Evolutionary conservation across 2,329 filamentous ascomycete species (phyloP), one percentile per base, ranked within the genome.

Genomic region (Ceratocystis papillata): DNA sequence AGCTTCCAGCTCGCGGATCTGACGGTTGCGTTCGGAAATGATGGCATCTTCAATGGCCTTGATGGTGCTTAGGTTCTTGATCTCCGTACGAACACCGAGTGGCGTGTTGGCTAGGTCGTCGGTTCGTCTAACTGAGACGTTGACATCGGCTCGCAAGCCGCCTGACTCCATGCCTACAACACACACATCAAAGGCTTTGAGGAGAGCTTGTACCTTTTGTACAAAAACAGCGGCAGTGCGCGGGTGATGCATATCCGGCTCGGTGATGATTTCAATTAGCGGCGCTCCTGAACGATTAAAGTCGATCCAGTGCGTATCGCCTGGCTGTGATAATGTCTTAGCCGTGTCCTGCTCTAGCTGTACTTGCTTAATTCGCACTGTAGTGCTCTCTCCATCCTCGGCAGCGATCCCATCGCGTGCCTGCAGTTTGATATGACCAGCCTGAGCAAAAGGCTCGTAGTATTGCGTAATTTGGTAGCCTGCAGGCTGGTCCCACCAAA

Each of bases 381-480:
- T 80, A 22, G 96, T 76, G n/a, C 80, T 77, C 20, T 87, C 79
- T 0, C 88, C 88, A 71, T 91, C 87, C 71, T 89, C 82, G 0
- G 83, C 79, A 0, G 87, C 86, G 68, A 96, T 89, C 1, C 91
- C 92, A 73, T 96, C 93, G 67, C 90, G 81, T 3, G 83, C 77
- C 48, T 81, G 83, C 5, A 99, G 79, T 0, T 79, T 82, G n/a
- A 97, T 79, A 48, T 79, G 76, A 1, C 94, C 94, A 71, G 90
- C 80, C 68, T 80, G 84, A 0, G 85, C 85, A 70, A 87, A 84
- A 0, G 85, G 85, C 67, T 85, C 78, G 74, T 97, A 96, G 77
- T 93, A 97, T 73, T 99, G 94, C 1, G 94, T 99, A 69, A 99
- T 96, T 75, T 99, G 94, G 75, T 99, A 99, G 0, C 94, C 94